phyloP scores from a whole-genome alignment of 371 early-diverging fungal genomes.

The Dichotomocladium elegans region DNA sequence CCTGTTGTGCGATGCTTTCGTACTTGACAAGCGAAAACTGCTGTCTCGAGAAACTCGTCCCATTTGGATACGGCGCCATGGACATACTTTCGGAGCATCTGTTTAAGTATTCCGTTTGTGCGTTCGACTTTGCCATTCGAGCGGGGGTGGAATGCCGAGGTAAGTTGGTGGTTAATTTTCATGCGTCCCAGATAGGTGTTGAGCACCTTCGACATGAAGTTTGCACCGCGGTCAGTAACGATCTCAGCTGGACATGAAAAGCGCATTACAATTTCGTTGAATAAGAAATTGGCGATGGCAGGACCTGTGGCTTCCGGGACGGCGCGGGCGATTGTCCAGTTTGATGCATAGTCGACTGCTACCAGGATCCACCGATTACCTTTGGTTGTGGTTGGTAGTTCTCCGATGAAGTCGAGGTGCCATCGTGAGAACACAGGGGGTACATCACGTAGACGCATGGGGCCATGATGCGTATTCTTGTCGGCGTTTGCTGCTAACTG shows the following conservation, averaged over 20 bases:
- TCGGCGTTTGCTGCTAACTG: slow-evolving; percentile 4
- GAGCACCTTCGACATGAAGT: slow-evolving; percentile 11
- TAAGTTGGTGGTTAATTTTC: slow-evolving; percentile 11
- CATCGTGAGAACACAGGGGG: slow-evolving; percentile 11
- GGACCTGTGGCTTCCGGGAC: slow-evolving; percentile 23
- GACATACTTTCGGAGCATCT: slow-evolving; percentile 9
- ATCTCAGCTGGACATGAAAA: slow-evolving; percentile 28
- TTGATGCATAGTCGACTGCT: slow-evolving; percentile 38
- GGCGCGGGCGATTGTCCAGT: slow-evolving; percentile 34
- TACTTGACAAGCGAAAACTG: slow-evolving; percentile 10
- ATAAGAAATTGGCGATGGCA: slow-evolving; percentile 9
- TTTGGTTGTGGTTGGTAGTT: slow-evolving; percentile 9
- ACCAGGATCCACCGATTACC: slow-evolving; percentile 19
- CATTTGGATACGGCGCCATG: background rate
- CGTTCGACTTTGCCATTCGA: slow-evolving; percentile 23
- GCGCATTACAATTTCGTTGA: slow-evolving; percentile 26
- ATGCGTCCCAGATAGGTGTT: background rate
- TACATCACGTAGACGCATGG: slow-evolving; percentile 4
- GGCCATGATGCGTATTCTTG: background rate
- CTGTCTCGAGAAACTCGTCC: slow-evolving; percentile 8
- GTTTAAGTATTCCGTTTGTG: slow-evolving; percentile 8
- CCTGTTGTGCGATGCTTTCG: slow-evolving; percentile 5
- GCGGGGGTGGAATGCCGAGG: slow-evolving; percentile 19
- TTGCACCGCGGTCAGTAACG: slow-evolving; percentile 17
- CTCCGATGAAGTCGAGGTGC: slow-evolving; percentile 26